These are phyloP conservation scores for Sugiyamaella lignohabitans DNA, from an alignment of 805 yeast genomes.

Conservation along the genomic window DNA sequence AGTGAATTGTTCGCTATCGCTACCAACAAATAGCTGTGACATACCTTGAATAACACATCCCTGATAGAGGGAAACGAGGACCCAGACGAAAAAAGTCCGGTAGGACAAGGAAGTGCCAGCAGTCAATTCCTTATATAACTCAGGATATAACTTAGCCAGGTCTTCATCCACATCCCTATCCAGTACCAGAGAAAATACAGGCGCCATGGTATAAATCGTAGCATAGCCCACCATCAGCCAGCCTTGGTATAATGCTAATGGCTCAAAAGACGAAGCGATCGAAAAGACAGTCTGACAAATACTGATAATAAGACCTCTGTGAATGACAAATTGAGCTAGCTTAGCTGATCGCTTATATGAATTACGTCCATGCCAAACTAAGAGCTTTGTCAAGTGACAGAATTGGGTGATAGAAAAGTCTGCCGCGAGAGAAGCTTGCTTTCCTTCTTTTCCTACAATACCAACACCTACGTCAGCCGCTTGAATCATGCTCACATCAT, in stretches of 20 bases:
- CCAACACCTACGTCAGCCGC: slow-evolving; percentile 99
- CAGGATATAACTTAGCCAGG: slow-evolving; percentile 87
- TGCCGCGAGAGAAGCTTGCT: slow-evolving; percentile 94
- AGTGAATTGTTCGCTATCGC: slow-evolving; percentile 47
- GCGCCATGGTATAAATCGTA: slow-evolving; percentile 95
- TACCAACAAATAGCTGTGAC: slow-evolving; percentile 69
- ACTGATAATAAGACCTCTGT: slow-evolving; percentile 88
- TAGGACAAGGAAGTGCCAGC: slow-evolving; percentile 82
- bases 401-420: slow-evolving; percentile 93
- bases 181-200: slow-evolving; percentile 86
- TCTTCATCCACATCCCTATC: slow-evolving; percentile 89
- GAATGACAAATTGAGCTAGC: slow-evolving; percentile 91
- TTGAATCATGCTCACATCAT: slow-evolving; percentile 98
- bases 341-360: slow-evolving; percentile 95
- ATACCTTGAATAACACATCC: slow-evolving; percentile 80
- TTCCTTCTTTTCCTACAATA: slow-evolving; percentile 97
- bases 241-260: slow-evolving; percentile 90
- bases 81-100: slow-evolving; percentile 88
- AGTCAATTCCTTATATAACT: slow-evolving; percentile 85
- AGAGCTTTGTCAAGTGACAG: slow-evolving; percentile 74
- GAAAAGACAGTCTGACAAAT: slow-evolving; percentile 94
- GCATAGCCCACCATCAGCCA: slow-evolving; percentile 99
- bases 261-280: slow-evolving; percentile 80
- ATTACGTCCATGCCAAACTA: slow-evolving; percentile 97
- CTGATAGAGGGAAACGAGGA: slow-evolving; percentile 80